These are phyloP conservation scores for Cruciata laevipes DNA, from an alignment of 257 asterid species.

Conservation along the genomic window DNA sequence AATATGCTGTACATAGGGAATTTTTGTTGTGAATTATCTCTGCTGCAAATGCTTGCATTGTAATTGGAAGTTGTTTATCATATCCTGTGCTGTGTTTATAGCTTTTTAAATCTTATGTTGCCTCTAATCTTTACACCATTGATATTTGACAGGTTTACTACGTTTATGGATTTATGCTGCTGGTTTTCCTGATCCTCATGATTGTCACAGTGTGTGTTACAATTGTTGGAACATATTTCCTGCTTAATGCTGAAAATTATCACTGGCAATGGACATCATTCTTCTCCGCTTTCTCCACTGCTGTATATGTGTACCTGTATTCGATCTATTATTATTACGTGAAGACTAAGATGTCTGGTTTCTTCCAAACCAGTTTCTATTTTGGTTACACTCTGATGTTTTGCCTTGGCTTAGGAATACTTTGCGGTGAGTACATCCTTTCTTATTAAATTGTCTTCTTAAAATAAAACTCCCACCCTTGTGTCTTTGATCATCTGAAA, in stretches of 20 bases:
- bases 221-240: slow-evolving; percentile 55
- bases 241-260: slow-evolving; percentile 67
- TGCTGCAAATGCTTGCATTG: background rate
- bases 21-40: no score
- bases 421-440: slow-evolving; percentile 56
- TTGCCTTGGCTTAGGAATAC: slow-evolving; percentile 63
- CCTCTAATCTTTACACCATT: background rate
- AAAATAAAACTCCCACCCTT: background rate
- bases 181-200: slow-evolving; percentile 53
- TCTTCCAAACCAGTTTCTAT: slow-evolving; percentile 65
- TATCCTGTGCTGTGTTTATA: background rate
- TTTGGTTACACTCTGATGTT: slow-evolving; percentile 64
- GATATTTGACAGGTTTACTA: slow-evolving; percentile 47
- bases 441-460: background rate
- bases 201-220: slow-evolving; percentile 65
- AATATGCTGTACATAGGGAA: background rate
- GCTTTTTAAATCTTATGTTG: background rate
- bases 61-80: background rate
- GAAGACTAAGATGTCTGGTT: slow-evolving; percentile 69
- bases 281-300: slow-evolving; percentile 61
- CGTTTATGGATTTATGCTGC: slow-evolving; percentile 63
- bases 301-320: slow-evolving; percentile 49
- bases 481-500: background rate
- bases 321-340: slow-evolving; percentile 51
- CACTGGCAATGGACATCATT: slow-evolving; percentile 78